Conservation (phyloP, 169 alveolate species). For the Cryptosporidium sp. region DNA sequence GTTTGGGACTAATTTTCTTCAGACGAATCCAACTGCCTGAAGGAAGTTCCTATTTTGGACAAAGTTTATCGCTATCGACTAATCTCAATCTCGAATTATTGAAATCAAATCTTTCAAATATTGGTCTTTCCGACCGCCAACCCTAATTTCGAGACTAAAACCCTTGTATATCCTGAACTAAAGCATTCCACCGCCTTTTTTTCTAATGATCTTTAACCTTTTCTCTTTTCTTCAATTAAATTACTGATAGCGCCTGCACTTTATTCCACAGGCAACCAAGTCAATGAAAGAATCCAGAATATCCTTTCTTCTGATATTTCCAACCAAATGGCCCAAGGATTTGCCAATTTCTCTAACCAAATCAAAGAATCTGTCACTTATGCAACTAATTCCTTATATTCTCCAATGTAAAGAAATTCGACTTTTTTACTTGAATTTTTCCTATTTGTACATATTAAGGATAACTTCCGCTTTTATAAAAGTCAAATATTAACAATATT, state of each 20-base stretch:
- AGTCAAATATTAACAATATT: conserved; percentile 31
- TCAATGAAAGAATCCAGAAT: conserved; percentile 42
- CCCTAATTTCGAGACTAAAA: not conserved
- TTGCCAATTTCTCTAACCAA: conserved; percentile 45
- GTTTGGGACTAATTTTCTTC: not conserved
- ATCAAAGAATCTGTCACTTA: conserved; percentile 41
- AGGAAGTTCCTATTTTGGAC: not conserved
- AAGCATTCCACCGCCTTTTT: not conserved
- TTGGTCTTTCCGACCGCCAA: no score
- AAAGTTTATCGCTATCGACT: not conserved
- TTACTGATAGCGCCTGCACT: conserved; percentile 41
- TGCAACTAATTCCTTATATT: conserved; percentile 52
- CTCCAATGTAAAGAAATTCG: conserved; percentile 31
- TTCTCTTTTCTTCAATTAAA: not conserved
- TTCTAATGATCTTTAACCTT: not conserved
- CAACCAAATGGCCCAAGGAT: conserved; percentile 34
- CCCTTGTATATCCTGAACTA: not conserved
- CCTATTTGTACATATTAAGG: conserved; percentile 8
- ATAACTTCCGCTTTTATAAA: conserved; percentile 25
- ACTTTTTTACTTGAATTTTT: not conserved
- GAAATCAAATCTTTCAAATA: not conserved
- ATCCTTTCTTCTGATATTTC: conserved; percentile 44
- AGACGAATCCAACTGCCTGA: not conserved
- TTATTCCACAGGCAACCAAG: conserved; percentile 37
- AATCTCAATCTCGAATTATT: not conserved